Evolutionary conservation across 768 basidiomycete genomes (phyloP), one percentile per base, ranked within the genome.

Genomic region (Tephrocybe sp.): DNA sequence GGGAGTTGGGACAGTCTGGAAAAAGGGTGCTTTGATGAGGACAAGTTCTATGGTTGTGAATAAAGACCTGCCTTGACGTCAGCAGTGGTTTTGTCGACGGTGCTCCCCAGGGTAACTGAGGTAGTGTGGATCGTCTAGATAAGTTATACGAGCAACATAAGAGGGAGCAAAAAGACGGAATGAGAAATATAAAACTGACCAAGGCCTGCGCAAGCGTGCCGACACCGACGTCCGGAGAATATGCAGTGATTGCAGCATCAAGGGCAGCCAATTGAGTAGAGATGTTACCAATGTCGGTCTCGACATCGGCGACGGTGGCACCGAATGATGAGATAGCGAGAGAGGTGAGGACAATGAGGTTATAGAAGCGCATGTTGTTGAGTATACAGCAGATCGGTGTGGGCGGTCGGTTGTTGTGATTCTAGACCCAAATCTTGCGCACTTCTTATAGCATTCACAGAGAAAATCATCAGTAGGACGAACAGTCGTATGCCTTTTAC

Each of bases 81-180:
- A 10, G 57, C 50, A 3, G 67, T 67, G 2, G 59, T 64, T 10
- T 54, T 51, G 44, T 65, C 55, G n/a, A 70, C 30, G 4, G 65
- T 33, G 14, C 52, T 56, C 8, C 47, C 53, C 8, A 68, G 48
- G 36, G 28, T 55, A 2, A 47, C 57, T 4, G 69, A 63, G 44
- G 53, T 57, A 10, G 48, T 66, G 60, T 72, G 72, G 53, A 73
- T 68, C 3, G 54, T 45, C 71, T 73, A 17, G 18, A 18, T 12
- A 12, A 34, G 7, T 17, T 21, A 45, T 3, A 24, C n/a, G 21
- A 18, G 28, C 37, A 8, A 32, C 23, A 36, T 2, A 4, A 36
- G 48, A 34, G 1, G 11, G 28, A 8, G n/a, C 3, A 41, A n/a
- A 10, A 42, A 6, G 23, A 24, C 15, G 20, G 10, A 20, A 18